Evolutionary conservation across 2,329 filamentous ascomycete genomes (phyloP).

Genomic region (Fusarium protoensiforme): DNA sequence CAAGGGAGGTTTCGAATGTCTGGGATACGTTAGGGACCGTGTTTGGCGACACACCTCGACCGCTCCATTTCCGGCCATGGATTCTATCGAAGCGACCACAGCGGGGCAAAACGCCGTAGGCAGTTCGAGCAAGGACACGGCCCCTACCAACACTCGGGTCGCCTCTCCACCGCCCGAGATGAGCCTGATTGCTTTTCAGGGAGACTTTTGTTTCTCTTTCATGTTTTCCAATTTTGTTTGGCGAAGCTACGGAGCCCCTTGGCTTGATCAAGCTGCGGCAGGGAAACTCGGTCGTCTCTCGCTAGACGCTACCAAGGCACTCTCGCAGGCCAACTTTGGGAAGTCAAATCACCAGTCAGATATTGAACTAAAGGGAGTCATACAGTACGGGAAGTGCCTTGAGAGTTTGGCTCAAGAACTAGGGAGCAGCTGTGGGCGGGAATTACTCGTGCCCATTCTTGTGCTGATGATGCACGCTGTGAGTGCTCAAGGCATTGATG

Average conservation of each 20-base stretch:
- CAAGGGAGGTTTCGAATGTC: background rate
- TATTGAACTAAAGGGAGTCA: background rate
- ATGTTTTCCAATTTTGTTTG: conserved; percentile 36
- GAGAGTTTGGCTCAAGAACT: background rate
- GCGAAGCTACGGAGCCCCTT: conserved; percentile 26
- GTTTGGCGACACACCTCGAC: background rate
- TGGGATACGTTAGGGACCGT: background rate
- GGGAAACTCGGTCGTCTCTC: conserved; percentile 25
- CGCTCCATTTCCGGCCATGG: background rate
- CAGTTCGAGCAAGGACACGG: background rate
- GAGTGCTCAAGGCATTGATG: background rate
- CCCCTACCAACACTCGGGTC: background rate
- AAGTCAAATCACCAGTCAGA: background rate
- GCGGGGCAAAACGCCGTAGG: background rate
- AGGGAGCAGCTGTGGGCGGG: background rate
- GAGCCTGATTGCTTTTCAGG: conserved; percentile 29
- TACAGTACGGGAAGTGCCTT: background rate
- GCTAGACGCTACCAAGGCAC: background rate
- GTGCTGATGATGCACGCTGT: background rate
- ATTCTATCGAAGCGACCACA: background rate
- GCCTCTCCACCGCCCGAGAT: conserved; percentile 23
- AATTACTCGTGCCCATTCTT: background rate
- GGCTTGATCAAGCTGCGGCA: conserved; percentile 27
- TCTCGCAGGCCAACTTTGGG: background rate
- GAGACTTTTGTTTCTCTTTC: conserved; percentile 31